These are phyloP conservation scores for Nakazawaea populi DNA, from an alignment of 805 yeast species.

Conservation along the genomic window DNA sequence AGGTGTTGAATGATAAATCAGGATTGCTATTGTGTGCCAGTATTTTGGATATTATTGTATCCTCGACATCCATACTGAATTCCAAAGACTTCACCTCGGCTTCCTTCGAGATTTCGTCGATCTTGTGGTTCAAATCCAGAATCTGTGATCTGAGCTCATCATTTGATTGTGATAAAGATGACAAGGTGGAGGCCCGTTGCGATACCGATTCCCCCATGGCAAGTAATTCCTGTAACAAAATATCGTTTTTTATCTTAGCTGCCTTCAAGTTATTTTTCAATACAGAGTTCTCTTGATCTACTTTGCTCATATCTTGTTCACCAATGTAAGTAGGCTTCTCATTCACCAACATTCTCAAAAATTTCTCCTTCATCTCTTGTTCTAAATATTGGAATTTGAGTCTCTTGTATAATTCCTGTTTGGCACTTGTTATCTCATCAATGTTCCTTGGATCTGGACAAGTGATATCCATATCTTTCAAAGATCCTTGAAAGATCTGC, in stretches of 20 bases:
- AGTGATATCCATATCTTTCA: constrained; percentile 1
- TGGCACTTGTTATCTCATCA: constrained; percentile 29
- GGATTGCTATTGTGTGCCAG: neutral
- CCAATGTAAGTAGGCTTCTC: constrained; percentile 15
- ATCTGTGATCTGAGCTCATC: constrained; percentile 20
- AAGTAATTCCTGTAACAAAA: constrained; percentile 17
- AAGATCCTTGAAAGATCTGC: constrained; percentile 2
- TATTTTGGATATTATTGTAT: constrained; percentile 11
- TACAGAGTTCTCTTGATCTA: constrained; percentile 1
- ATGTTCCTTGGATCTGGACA: constrained; percentile 24
- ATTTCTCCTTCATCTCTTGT: constrained; percentile 66
- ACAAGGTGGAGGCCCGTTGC: constrained; percentile 24
- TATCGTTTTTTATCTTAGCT: constrained; percentile 17
- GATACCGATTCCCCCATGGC: constrained; percentile 22
- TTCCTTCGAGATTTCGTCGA: constrained; percentile 17
- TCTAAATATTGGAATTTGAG: constrained; percentile 63
- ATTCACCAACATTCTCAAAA: constrained; percentile 45
- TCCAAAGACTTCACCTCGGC: neutral
- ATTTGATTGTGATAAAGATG: constrained; percentile 21
- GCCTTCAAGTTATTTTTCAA: constrained; percentile 23
- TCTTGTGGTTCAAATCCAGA: constrained; percentile 22
- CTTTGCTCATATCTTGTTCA: constrained; percentile 10
- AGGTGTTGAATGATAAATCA: constrained; percentile 1
- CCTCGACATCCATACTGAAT: constrained; percentile 12
- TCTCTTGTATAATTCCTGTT: constrained; percentile 41